These are phyloP conservation scores for Chalara sp. DNA, from an alignment of 2,329 filamentous ascomycete genomes.

Conservation along the genomic window DNA sequence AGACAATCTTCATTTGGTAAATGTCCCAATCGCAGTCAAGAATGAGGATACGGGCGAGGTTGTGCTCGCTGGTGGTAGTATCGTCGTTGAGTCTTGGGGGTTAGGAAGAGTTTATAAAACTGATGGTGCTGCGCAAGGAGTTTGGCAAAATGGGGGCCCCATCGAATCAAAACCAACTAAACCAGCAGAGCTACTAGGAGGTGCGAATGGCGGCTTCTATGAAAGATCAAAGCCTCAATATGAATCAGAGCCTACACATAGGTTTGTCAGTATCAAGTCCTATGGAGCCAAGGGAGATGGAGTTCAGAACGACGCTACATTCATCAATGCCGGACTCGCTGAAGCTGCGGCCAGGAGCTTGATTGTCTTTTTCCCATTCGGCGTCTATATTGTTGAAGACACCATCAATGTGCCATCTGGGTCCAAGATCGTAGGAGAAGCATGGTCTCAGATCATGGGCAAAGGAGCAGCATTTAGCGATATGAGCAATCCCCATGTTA, in stretches of 20 bases:
- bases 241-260: slow-evolving; percentile 27
- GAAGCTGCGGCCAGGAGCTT: slow-evolving; percentile 39
- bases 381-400: slow-evolving; percentile 44
- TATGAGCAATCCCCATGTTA: slow-evolving; percentile 35
- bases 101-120: slow-evolving; percentile 69
- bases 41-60: slow-evolving; percentile 55
- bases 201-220: slow-evolving; percentile 40
- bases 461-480: slow-evolving; percentile 38
- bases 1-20: slow-evolving; percentile 77
- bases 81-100: slow-evolving; percentile 61
- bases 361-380: slow-evolving; percentile 50
- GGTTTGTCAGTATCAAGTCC: slow-evolving; percentile 37
- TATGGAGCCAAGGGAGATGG: slow-evolving; percentile 43
- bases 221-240: slow-evolving; percentile 49
- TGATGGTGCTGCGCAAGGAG: slow-evolving; percentile 19
- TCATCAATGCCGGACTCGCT: slow-evolving; percentile 50
- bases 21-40: slow-evolving; percentile 55
- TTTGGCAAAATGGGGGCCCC: no score
- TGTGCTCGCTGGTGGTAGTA: slow-evolving; percentile 63
- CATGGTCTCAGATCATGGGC: slow-evolving; percentile 34
- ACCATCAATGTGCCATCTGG: slow-evolving; percentile 41
- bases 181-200: slow-evolving; percentile 33
- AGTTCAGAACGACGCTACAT: slow-evolving; percentile 50
- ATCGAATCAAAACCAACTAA: no score
- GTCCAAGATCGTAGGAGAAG: slow-evolving; percentile 31